Conservation (phyloP, 768 basidiomycete species). For the Podaxis mareebaensis region DNA sequence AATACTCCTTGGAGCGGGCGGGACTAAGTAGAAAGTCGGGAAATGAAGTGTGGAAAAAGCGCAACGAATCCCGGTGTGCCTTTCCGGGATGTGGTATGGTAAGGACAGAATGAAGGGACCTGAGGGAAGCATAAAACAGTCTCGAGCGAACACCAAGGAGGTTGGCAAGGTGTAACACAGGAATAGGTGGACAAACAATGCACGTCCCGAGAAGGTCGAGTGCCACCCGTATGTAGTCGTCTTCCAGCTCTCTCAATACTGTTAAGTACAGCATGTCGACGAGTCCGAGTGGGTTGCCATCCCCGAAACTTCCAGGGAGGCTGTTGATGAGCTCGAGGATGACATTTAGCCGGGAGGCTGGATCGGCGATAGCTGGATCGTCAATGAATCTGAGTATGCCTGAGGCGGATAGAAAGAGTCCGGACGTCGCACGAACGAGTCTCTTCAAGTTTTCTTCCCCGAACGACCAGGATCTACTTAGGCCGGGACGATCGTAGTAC, state of each 20-base stretch:
- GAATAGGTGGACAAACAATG: not conserved
- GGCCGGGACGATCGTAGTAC: not conserved
- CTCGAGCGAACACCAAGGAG: not conserved
- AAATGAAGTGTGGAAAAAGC: not conserved
- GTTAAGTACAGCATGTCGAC: not conserved
- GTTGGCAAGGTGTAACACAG: not conserved
- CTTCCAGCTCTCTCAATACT: not conserved
- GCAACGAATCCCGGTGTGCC: not conserved
- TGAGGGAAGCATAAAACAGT: not conserved
- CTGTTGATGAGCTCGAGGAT: not conserved
- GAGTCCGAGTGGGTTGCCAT: not conserved
- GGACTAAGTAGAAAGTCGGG: not conserved
- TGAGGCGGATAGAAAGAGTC: conserved; percentile 18
- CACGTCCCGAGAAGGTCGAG: not conserved
- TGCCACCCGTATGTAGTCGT: not conserved
- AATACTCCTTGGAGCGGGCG: not conserved
- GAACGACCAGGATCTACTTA: too few relatives aligned
- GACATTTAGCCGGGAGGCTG: not conserved
- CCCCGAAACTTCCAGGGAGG: not conserved
- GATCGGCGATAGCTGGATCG: conserved; percentile 12
- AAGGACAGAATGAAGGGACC: not conserved
- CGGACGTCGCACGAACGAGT: conserved; percentile 11
- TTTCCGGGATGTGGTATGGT: not conserved
- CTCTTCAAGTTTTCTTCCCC: not conserved
- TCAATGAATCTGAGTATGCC: conserved; percentile 12